A percentile compares a stretch with the other conserved stretches of the same genome.
phyloP scores from a whole-genome alignment of 495 filamentous ascomycete species.

The Platismatia glauca region DNA sequence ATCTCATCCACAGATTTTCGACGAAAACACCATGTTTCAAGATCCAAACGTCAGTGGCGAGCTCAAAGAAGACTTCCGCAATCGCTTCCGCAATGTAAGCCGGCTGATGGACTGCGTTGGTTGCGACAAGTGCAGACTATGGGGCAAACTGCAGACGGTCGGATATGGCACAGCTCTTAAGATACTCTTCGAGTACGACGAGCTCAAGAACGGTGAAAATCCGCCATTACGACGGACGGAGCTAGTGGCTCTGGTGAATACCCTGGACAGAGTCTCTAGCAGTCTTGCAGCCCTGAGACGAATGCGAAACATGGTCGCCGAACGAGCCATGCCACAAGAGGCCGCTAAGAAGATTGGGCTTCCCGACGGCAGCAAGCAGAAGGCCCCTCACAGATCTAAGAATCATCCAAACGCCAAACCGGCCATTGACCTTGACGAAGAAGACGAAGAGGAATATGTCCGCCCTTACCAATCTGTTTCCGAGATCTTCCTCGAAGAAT shows the following conservation, averaged over 20 bases:
- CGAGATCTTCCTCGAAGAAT: slow-evolving; percentile 58
- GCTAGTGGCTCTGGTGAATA: slow-evolving; percentile 89
- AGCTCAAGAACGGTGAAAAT: slow-evolving; percentile 62
- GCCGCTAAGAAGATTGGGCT: slow-evolving; percentile 30
- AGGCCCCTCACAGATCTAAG: slow-evolving; percentile 15
- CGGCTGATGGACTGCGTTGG: slow-evolving; percentile 98
- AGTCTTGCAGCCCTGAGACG: slow-evolving; percentile 63
- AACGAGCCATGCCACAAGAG: slow-evolving; percentile 13
- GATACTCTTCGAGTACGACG: slow-evolving; percentile 90
- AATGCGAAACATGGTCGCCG: slow-evolving; percentile 59
- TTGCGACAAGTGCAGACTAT: slow-evolving; percentile 95
- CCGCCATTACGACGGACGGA: slow-evolving; percentile 79
- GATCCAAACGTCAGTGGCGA: slow-evolving; percentile 52
- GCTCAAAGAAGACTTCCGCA: slow-evolving; percentile 94
- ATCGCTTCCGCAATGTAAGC: slow-evolving; percentile 92
- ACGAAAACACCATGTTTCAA: slow-evolving; percentile 88
- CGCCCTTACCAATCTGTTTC: slow-evolving; percentile 35
- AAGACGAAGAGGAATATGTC: slow-evolving; percentile 32
- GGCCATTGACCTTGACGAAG: slow-evolving; percentile 35
- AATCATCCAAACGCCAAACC: slow-evolving; percentile 21
- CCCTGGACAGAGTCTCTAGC: slow-evolving; percentile 74
- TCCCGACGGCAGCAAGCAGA: slow-evolving; percentile 26
- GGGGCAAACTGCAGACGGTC: slow-evolving; percentile 95
- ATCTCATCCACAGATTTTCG: slow-evolving; percentile 69
- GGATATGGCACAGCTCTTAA: slow-evolving; percentile 94